These are phyloP conservation scores for Turritis glabra DNA, from an alignment of 345 rosid genomes.

Conservation along the genomic window DNA sequence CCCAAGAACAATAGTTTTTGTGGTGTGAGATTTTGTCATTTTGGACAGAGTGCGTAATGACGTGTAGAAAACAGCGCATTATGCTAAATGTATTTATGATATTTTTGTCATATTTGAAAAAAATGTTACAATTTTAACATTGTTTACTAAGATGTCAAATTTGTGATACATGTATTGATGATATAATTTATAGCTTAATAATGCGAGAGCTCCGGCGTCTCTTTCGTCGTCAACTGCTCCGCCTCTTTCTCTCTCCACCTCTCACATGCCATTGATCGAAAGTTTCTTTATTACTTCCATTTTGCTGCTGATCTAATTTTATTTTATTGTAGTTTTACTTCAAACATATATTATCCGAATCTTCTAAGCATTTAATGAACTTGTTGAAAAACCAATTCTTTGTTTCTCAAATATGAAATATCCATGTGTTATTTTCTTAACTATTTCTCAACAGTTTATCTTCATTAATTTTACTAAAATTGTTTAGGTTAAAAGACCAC, in stretches of 20 bases:
- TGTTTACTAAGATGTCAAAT: no score
- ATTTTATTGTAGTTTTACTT: not conserved
- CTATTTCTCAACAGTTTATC: not conserved
- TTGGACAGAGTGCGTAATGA: not conserved
- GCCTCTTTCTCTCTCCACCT: constrained; percentile 14
- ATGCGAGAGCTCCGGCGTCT: constrained; percentile 22
- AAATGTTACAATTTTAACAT: not conserved
- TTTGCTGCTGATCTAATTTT: not conserved
- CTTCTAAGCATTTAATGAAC: constrained; percentile 5
- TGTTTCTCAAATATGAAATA: not conserved
- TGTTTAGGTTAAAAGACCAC: not conserved
- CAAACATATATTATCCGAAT: constrained; percentile 18
- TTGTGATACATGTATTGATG: no score
- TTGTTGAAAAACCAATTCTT: not conserved
- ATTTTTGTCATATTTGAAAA: not conserved
- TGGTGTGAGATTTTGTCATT: not conserved
- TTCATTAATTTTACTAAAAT: not conserved
- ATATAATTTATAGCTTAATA: no score
- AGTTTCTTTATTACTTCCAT: not conserved
- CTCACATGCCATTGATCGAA: not conserved
- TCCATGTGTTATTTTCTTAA: not conserved
- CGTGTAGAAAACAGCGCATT: not conserved
- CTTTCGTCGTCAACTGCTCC: constrained; percentile 25
- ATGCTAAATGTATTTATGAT: not conserved
- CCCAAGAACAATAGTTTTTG: not conserved